Percentiles rank a stretch among this genome's conserved stretches.
These are phyloP conservation scores for Spathaspora sp. DNA, from an alignment of 1,139 yeast genomes.

Conservation along the genomic window DNA sequence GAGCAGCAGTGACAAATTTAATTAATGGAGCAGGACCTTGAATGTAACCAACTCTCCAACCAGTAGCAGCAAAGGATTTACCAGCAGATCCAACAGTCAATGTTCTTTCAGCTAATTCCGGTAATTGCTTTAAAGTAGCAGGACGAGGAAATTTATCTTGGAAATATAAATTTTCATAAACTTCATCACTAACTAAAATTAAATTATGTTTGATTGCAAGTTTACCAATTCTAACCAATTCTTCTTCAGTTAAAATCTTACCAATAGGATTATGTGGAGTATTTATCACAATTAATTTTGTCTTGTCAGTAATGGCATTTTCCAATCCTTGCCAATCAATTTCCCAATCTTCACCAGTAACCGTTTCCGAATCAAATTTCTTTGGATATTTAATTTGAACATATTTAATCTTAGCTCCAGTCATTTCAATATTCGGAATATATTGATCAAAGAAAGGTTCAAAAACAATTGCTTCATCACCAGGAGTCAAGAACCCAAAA, in stretches of 20 bases:
- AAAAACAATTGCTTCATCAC: slow-evolving; percentile 96
- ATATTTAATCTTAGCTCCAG: slow-evolving; percentile 88
- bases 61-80: slow-evolving; percentile 95
- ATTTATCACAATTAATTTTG: slow-evolving; percentile 84
- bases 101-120: slow-evolving; percentile 76
- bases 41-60: slow-evolving; percentile 97
- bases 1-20: slow-evolving; percentile 83
- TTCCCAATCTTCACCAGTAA: slow-evolving; percentile 83
- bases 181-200: slow-evolving; percentile 86
- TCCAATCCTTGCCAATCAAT: slow-evolving; percentile 78
- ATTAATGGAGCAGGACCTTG: slow-evolving; percentile 83
- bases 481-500: slow-evolving; percentile 80
- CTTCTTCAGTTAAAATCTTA: slow-evolving; percentile 76
- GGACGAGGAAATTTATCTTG: slow-evolving; percentile 71
- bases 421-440: slow-evolving; percentile 86
- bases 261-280: slow-evolving; percentile 98
- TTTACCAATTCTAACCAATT: slow-evolving; percentile 71
- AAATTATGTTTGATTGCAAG: slow-evolving; percentile 82
- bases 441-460: slow-evolving; percentile 98
- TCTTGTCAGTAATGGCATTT: slow-evolving; percentile 64
- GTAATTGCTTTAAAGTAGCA: slow-evolving; percentile 65
- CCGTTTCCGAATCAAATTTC: slow-evolving; percentile 61
- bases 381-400: slow-evolving; percentile 85
- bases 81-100: slow-evolving; percentile 96
- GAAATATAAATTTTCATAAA: slow-evolving; percentile 85